Percentiles rank a stretch among this genome's conserved stretches.
Evolutionary conservation across 2,329 filamentous ascomycete species (phyloP).

Genomic region (Stenocarpella maydis): DNA sequence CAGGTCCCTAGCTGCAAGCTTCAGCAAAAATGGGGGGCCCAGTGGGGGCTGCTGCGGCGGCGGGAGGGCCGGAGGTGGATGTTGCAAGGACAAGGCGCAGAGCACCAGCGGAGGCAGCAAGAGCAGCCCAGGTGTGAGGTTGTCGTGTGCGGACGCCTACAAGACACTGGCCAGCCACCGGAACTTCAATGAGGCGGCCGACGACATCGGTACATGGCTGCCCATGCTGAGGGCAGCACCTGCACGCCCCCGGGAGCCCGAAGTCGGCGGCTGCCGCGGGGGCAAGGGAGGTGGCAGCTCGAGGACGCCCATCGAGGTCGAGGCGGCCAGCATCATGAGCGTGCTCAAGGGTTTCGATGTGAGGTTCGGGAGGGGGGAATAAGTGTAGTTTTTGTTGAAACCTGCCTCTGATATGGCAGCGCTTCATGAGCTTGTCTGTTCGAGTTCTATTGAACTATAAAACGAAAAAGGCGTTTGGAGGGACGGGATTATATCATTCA

Average conservation of each 20-base stretch:
- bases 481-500: no score
- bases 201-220: constrained; percentile 79
- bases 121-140: constrained; percentile 37
- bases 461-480: constrained; percentile 1
- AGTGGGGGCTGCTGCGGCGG: constrained; percentile 69
- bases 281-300: constrained; percentile 42
- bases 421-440: neutral
- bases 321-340: constrained; percentile 85
- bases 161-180: constrained; percentile 80
- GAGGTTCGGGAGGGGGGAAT: constrained; percentile 65
- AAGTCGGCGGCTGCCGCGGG: constrained; percentile 35
- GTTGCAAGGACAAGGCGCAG: constrained; percentile 61
- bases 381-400: constrained; percentile 3
- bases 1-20: constrained; percentile 76
- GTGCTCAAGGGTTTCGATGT: constrained; percentile 85
- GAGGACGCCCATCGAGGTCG: constrained; percentile 73
- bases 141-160: constrained; percentile 80
- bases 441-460: neutral
- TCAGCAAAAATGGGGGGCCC: constrained; percentile 48
- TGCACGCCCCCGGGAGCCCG: constrained; percentile 44
- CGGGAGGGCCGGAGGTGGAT: constrained; percentile 65
- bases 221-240: constrained; percentile 73
- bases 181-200: constrained; percentile 76
- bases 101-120: constrained; percentile 38
- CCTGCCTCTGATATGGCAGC: neutral